Evolutionary conservation across 164 flowering plant genomes (phyloP).

Genomic region (Tetrastigma voinierianum): DNA sequence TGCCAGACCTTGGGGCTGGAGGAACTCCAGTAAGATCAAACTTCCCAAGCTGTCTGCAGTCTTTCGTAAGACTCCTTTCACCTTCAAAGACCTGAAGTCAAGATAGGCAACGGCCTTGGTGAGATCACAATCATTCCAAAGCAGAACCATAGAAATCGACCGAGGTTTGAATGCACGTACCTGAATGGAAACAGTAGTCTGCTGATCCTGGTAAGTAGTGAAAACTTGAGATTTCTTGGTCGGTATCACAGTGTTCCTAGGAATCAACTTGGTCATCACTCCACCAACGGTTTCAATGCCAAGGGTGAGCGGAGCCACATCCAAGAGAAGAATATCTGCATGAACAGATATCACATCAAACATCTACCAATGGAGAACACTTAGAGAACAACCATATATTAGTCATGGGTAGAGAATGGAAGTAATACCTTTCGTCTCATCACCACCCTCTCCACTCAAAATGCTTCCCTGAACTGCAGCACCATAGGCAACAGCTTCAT

Average conservation of each 20-base stretch:
- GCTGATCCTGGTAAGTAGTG: constrained; percentile 93
- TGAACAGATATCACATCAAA: not conserved
- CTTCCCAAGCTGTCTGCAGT: constrained; percentile 73
- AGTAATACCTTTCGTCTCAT: constrained; percentile 77
- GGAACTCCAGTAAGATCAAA: constrained; percentile 78
- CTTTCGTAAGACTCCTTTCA: constrained; percentile 94
- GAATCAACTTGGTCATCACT: constrained; percentile 93
- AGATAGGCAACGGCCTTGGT: not conserved
- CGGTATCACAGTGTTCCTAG: constrained; percentile 89
- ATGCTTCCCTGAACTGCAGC: constrained; percentile 94
- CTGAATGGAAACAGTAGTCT: constrained; percentile 91
- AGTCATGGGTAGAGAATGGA: not conserved
- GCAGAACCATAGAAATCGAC: not conserved
- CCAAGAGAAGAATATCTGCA: constrained; percentile 84
- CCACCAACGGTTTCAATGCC: constrained; percentile 96
- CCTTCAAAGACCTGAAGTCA: constrained; percentile 74
- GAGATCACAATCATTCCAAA: not conserved
- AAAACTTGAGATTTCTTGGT: constrained; percentile 94
- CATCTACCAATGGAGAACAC: too few species aligned
- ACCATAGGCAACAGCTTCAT: constrained; percentile 94
- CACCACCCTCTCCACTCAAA: constrained; percentile 90
- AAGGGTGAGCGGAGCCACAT: constrained; percentile 86
- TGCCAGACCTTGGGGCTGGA: constrained; percentile 78
- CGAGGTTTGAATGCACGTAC: constrained; percentile 22
- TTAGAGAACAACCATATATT: not conserved